Base-by-base conservation (phyloP, 2,329 filamentous ascomycete genomes). In the Aspergillus texensis region DNA sequence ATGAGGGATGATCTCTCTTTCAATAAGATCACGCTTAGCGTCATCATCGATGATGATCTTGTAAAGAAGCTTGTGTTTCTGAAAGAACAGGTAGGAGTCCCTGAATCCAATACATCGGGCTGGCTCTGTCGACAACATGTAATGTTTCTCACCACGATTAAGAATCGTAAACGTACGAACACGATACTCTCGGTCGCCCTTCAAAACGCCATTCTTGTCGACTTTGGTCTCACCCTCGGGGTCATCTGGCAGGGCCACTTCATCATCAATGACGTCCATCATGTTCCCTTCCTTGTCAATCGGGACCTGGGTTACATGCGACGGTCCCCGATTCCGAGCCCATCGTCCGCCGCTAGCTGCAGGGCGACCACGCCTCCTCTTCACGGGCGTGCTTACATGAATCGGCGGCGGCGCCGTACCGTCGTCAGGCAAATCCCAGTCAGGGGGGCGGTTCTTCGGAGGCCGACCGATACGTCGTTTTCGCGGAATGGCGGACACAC, bases 101-200 rank as follows among this genome's bases (percentile, higher is more conserved):
- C 95, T 87, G 84, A 99, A 99, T 19, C 95, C 95, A 61, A 97
- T 94, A 73, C 95, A 98, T 68, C 95, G 91, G 28, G 95, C 95
- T 6, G 95, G 96, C 75, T 99, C 95, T 5, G 95, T 99, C 3
- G 95, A 98, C 79, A 99, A 82, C 95, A 99, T 99, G 86, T 99
- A 99, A 12, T 96, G 88, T 61, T 94, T 85, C 57, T 94, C 87
- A 43, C 91, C 93, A 68, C 94, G 88, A 60, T 92, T 93, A 21
- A 88, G 85, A 67, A 99, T 91, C 9, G 91, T 97, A 78, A 99
- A 99, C 1, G 94, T 97, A 65, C 95, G 91, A 74, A 96, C 97
- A 32, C 95, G 90, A 78, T 99, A 99, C 73, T 98, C 93, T 70
- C 95, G 88, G 5, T 90, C 94, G 32, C 88, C 95, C 66, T 89